Evolutionary conservation across 2,329 filamentous ascomycete species (phyloP).

Genomic region (Calonectria fujianensis): DNA sequence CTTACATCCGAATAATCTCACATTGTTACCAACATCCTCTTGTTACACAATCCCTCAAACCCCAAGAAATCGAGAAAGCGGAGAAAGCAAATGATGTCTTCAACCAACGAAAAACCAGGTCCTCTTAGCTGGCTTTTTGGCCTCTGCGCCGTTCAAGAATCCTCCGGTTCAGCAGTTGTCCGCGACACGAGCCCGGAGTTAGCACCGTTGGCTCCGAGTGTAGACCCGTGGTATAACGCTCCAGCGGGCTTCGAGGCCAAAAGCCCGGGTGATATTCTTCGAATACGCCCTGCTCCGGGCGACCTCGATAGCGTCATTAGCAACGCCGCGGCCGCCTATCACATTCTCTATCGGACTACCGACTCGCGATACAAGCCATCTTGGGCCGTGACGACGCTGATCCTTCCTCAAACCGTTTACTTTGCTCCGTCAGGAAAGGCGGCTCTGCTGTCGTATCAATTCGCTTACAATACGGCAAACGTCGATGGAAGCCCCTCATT

Average conservation of each 20-base stretch:
- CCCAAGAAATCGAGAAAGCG: no score
- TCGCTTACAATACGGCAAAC: slow-evolving; percentile 50
- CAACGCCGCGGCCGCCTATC: slow-evolving; percentile 50
- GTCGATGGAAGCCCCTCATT: slow-evolving; percentile 47
- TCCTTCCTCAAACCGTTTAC: slow-evolving; percentile 51
- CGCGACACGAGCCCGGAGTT: not conserved
- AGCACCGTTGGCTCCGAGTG: slow-evolving; percentile 26
- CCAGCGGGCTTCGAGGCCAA: slow-evolving; percentile 32
- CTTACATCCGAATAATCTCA: not conserved
- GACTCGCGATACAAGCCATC: slow-evolving; percentile 58
- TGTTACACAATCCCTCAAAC: not conserved
- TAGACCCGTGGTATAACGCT: slow-evolving; percentile 41
- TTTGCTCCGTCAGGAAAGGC: slow-evolving; percentile 35
- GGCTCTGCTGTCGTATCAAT: slow-evolving; percentile 45
- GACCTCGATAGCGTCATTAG: slow-evolving; percentile 44
- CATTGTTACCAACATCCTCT: no score
- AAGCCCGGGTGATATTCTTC: slow-evolving; percentile 43
- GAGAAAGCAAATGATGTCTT: not conserved
- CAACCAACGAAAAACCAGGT: no score
- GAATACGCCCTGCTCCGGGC: slow-evolving; percentile 40
- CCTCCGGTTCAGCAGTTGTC: not conserved
- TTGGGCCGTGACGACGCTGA: slow-evolving; percentile 64
- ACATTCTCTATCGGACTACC: slow-evolving; percentile 63
- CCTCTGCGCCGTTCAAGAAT: not conserved
- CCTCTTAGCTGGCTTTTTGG: not conserved